Evolutionary conservation across 208 protist genomes (phyloP).

Genomic region (Leishmania amazonensis): DNA sequence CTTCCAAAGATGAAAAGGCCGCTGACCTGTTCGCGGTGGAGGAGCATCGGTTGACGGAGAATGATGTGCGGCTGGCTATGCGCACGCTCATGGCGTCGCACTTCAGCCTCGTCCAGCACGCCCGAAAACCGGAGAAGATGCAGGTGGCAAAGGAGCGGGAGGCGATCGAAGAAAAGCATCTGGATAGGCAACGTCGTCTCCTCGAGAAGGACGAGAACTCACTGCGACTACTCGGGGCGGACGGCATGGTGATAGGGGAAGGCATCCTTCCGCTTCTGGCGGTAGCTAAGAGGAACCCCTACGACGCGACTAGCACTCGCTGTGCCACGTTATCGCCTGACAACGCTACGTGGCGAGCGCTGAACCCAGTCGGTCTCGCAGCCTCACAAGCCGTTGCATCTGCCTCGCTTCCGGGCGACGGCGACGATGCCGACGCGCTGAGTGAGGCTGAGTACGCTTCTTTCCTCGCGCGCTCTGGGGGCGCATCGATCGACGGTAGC

Average conservation of each 20-base stretch:
- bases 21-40: slow-evolving; percentile 11
- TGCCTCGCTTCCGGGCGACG: background rate
- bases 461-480: slow-evolving; percentile 23
- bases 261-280: slow-evolving; percentile 55
- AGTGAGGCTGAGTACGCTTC: slow-evolving; percentile 25
- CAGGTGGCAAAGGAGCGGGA: slow-evolving; percentile 41
- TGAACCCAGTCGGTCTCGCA: slow-evolving; percentile 33
- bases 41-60: slow-evolving; percentile 55
- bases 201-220: slow-evolving; percentile 71
- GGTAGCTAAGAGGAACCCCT: background rate
- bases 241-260: slow-evolving; percentile 51
- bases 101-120: slow-evolving; percentile 32
- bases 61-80: slow-evolving; percentile 77
- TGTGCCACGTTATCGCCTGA: background rate
- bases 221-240: slow-evolving; percentile 46
- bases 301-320: background rate
- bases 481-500: background rate
- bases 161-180: slow-evolving; percentile 3
- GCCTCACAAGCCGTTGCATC: slow-evolving; percentile 24
- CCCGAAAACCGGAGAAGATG: slow-evolving; percentile 25
- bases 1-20: background rate
- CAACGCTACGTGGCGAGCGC: slow-evolving; percentile 23
- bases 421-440: slow-evolving; percentile 3
- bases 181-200: slow-evolving; percentile 52
- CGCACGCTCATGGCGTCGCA: slow-evolving; percentile 73